A percentile compares a stretch with the other conserved stretches of the same genome.
These are phyloP conservation scores for Daldinia decipiens DNA, from an alignment of 495 filamentous ascomycete genomes.

Conservation along the genomic window DNA sequence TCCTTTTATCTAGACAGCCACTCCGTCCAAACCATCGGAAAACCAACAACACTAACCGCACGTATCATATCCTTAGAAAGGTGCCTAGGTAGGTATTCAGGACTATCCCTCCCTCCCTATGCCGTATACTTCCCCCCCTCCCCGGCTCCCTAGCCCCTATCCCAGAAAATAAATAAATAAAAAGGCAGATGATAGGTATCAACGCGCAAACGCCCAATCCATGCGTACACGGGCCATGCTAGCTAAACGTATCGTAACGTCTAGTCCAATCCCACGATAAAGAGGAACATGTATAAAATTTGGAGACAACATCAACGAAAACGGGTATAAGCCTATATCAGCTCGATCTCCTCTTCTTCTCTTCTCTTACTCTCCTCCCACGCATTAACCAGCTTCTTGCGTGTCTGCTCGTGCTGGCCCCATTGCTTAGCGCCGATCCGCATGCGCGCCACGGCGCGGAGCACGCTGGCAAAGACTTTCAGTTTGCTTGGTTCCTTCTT, in stretches of 20 bases:
- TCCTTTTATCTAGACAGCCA: neutral
- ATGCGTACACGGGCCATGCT: conserved; percentile 6
- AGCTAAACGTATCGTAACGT: neutral
- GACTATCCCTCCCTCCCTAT: neutral
- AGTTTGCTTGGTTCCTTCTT: conserved; percentile 41
- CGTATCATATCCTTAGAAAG: neutral
- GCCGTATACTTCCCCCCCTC: neutral
- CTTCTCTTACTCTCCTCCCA: conserved; percentile 52
- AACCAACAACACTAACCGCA: neutral
- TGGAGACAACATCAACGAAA: neutral
- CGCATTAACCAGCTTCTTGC: conserved; percentile 52
- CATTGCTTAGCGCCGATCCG: conserved; percentile 54
- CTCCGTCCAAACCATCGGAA: neutral
- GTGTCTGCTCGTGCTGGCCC: conserved; percentile 52
- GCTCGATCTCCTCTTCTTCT: conserved; percentile 38
- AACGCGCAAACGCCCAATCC: conserved; percentile 5
- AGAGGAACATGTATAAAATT: neutral
- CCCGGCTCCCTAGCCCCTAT: neutral
- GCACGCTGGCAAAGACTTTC: conserved; percentile 46
- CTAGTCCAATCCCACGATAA: neutral
- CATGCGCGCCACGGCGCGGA: conserved; percentile 57
- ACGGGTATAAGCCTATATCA: neutral
- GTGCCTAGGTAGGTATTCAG: neutral
- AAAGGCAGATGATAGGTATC: neutral
- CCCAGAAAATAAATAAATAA: neutral